Conservation (phyloP, 805 yeast species). For the Starmera quercuum region DNA sequence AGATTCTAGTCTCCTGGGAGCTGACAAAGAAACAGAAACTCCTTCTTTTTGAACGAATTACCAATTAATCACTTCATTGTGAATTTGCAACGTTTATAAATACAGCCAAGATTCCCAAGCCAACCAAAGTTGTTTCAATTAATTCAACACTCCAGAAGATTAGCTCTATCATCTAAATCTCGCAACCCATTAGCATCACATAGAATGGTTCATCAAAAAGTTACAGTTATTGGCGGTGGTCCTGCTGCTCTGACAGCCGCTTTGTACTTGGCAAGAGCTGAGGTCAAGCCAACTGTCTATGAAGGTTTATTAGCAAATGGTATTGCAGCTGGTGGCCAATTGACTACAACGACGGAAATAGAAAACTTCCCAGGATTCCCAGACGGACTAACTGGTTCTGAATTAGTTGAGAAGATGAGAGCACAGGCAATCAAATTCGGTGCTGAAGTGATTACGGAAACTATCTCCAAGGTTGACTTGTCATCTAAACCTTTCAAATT, state of each 20-base stretch:
- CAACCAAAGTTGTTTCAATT: too few relatives aligned
- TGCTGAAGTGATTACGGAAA: slow-evolving; percentile 90
- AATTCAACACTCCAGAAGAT: not conserved
- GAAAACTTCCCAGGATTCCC: slow-evolving; percentile 99
- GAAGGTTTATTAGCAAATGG: slow-evolving; percentile 97
- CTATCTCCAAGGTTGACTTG: slow-evolving; percentile 87
- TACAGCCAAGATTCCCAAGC: too few relatives aligned
- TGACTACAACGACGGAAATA: slow-evolving; percentile 96
- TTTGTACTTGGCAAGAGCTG: slow-evolving; percentile 93
- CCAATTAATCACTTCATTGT: too few relatives aligned
- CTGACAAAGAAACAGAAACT: too few relatives aligned
- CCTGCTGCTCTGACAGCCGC: slow-evolving; percentile 99
- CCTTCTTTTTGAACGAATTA: too few relatives aligned
- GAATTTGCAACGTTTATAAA: too few relatives aligned
- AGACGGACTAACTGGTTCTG: slow-evolving; percentile 78
- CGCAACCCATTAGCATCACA: not conserved
- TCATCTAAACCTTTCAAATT: slow-evolving; percentile 86
- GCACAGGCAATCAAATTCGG: slow-evolving; percentile 84
- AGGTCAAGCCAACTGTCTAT: slow-evolving; percentile 84
- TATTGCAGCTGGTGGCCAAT: slow-evolving; percentile 97
- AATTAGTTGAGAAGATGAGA: slow-evolving; percentile 91
- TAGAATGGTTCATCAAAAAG: slow-evolving; percentile 77
- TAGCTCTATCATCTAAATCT: not conserved
- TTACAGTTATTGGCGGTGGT: slow-evolving; percentile 91
- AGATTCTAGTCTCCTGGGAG: too few relatives aligned